Conservation (phyloP, 2,329 filamentous ascomycete genomes). For the Huntiella decipiens region DNA sequence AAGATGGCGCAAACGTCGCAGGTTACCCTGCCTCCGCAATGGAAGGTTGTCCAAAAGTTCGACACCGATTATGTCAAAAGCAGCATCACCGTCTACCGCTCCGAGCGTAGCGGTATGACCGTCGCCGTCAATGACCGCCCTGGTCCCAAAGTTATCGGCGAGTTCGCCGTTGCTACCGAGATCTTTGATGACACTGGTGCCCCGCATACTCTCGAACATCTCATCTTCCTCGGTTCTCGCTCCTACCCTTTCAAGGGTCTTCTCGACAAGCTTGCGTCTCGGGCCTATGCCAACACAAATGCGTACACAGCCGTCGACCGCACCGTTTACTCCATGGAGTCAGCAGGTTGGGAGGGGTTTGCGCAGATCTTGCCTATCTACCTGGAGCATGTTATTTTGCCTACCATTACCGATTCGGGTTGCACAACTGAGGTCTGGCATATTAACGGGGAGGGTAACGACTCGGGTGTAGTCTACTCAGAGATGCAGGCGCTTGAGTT, state of each 20-base stretch:
- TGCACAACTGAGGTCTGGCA: conserved; percentile 96
- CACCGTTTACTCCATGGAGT: conserved; percentile 88
- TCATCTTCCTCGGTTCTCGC: conserved; percentile 79
- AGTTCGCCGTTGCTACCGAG: conserved; percentile 89
- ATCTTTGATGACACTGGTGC: conserved; percentile 95
- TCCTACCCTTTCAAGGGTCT: conserved; percentile 90
- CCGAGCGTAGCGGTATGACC: conserved; percentile 81
- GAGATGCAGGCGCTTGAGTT: conserved; percentile 97
- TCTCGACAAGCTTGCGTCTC: conserved; percentile 79
- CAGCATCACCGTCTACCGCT: conserved; percentile 87
- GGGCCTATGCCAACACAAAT: conserved; percentile 86
- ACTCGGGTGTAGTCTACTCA: conserved; percentile 93
- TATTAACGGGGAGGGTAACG: conserved; percentile 78
- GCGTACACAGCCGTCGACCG: conserved; percentile 95
- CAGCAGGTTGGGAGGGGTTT: conserved; percentile 93
- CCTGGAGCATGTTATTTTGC: conserved; percentile 79
- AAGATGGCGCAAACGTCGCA: conserved; percentile 6
- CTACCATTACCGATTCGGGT: conserved; percentile 77
- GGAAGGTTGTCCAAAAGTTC: conserved; percentile 52
- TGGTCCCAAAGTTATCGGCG: conserved; percentile 87
- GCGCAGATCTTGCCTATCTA: conserved; percentile 88
- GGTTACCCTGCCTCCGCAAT: conserved; percentile 9
- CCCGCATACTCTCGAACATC: conserved; percentile 67
- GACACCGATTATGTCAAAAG: conserved; percentile 77
- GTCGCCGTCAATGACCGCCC: conserved; percentile 81